Evolutionary conservation across 306 rosid species (phyloP).

Genomic region (Glycine soja): DNA sequence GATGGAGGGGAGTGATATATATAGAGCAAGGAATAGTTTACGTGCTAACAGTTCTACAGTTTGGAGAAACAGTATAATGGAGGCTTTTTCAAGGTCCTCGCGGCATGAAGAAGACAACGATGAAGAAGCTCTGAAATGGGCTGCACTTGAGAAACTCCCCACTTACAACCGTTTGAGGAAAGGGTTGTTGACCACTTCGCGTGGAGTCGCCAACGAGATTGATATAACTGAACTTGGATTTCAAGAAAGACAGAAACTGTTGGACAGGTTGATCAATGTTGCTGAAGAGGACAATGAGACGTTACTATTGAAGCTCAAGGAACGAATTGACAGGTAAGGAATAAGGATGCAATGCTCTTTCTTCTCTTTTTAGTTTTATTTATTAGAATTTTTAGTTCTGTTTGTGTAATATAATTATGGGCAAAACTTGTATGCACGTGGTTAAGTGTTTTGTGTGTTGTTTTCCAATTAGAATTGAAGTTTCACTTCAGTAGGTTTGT

Average conservation of each 20-base stretch:
- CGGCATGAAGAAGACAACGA: constrained; percentile 49
- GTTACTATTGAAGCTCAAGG: constrained; percentile 64
- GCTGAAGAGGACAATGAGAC: constrained; percentile 60
- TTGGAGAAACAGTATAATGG: constrained; percentile 57
- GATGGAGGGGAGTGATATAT: constrained; percentile 54
- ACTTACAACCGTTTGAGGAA: constrained; percentile 73
- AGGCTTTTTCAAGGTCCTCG: constrained; percentile 59
- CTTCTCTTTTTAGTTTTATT: not conserved
- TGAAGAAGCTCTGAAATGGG: constrained; percentile 81
- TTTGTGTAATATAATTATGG: no score
- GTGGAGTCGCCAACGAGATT: constrained; percentile 59
- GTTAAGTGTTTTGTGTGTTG: no score
- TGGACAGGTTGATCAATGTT: constrained; percentile 53
- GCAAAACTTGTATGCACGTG: no score
- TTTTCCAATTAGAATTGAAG: no score
- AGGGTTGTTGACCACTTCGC: constrained; percentile 61
- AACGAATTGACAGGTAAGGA: constrained; percentile 69
- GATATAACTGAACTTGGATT: constrained; percentile 60
- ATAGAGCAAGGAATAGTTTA: constrained; percentile 50
- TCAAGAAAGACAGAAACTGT: constrained; percentile 51
- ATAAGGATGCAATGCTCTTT: not conserved
- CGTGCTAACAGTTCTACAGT: constrained; percentile 41
- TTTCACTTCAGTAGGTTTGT: no score
- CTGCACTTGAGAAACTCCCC: constrained; percentile 75
- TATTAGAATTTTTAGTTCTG: no score